Conservation (phyloP, 768 basidiomycete species). For the Russula foetens region DNA sequence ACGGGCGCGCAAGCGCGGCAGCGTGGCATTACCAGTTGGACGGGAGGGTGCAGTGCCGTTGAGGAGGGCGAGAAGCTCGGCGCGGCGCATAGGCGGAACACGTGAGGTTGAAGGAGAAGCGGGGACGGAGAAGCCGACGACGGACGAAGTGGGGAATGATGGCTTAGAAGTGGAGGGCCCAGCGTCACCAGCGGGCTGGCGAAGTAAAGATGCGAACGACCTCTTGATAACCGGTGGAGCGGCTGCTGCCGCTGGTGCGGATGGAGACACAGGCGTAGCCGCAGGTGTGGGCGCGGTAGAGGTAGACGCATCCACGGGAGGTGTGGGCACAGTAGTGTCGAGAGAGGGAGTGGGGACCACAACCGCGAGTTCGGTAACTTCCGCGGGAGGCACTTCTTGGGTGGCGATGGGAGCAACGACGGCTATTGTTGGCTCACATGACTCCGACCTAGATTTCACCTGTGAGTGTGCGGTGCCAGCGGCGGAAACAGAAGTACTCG, state of each 20-base stretch:
- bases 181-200: constrained; percentile 31
- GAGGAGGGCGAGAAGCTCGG: constrained; percentile 49
- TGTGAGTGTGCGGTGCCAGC: constrained; percentile 27
- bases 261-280: neutral
- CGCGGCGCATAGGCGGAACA: constrained; percentile 26
- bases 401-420: neutral
- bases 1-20: constrained; percentile 48
- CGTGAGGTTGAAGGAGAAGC: constrained; percentile 34
- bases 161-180: constrained; percentile 30
- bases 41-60: constrained; percentile 30
- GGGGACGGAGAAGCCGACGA: constrained; percentile 69
- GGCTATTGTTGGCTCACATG: neutral
- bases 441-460: constrained; percentile 9
- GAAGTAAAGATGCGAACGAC: constrained; percentile 71
- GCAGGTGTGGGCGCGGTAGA: neutral
- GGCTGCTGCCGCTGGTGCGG: constrained; percentile 5
- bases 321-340: neutral
- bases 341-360: neutral
- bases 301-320: neutral
- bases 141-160: constrained; percentile 58
- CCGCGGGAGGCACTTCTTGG: neutral
- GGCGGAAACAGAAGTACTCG: constrained; percentile 49
- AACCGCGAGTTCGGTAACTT: neutral
- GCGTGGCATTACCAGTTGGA: constrained; percentile 7
- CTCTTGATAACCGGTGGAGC: constrained; percentile 37